Conservation (phyloP, 129 eudicot species). For the Escallonia rubra region DNA sequence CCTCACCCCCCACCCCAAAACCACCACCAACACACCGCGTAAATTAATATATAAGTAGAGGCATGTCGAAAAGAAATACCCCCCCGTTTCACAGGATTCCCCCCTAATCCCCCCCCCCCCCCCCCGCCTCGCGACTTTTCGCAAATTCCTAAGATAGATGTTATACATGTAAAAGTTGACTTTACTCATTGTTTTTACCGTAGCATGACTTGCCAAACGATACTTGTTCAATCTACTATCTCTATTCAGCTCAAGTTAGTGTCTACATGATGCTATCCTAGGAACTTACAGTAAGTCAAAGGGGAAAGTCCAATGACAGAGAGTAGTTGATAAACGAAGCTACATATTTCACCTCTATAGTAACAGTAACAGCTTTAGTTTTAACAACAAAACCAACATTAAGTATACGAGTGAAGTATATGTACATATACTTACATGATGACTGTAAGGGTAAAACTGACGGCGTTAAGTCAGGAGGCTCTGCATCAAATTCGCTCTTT, state of each 20-base stretch:
- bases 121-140: too few species aligned
- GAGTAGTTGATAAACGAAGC: background rate
- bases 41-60: too few species aligned
- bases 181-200: too few species aligned
- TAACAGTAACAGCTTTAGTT: background rate
- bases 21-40: too few species aligned
- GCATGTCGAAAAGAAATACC: too few species aligned
- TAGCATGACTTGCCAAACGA: too few species aligned
- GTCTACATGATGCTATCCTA: background rate
- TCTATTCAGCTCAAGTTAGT: background rate
- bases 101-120: too few species aligned
- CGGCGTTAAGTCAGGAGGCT: slow-evolving; percentile 52
- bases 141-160: too few species aligned
- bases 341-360: background rate
- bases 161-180: too few species aligned
- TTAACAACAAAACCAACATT: background rate
- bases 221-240: background rate
- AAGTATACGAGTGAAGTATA: too few species aligned
- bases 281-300: background rate
- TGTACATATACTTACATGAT: slow-evolving; percentile 50
- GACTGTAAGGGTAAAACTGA: slow-evolving; percentile 52
- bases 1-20: too few species aligned
- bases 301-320: background rate
- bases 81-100: too few species aligned
- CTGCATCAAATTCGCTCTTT: slow-evolving; percentile 37